phyloP scores from a whole-genome alignment of 2,329 filamentous ascomycete genomes.

The Fusarium bactridioides region DNA sequence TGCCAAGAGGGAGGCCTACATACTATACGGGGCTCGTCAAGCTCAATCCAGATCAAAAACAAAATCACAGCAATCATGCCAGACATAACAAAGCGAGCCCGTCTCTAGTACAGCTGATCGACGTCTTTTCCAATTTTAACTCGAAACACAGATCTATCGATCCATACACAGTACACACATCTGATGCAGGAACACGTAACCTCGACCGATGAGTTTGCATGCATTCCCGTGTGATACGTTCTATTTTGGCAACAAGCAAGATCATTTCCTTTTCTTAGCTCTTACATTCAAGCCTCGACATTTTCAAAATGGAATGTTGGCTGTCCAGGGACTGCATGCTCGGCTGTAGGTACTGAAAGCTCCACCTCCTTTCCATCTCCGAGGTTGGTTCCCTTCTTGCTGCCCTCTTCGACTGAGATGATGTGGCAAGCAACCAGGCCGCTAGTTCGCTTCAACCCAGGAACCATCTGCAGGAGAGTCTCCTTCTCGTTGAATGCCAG shows the following conservation, averaged over 20 bases:
- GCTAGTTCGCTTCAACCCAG: conserved; percentile 77
- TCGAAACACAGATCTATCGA: conserved; percentile 10
- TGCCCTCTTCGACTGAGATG: conserved; percentile 74
- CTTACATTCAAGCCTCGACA: conserved; percentile 56
- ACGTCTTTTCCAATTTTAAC: conserved; percentile 15
- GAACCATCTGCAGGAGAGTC: conserved; percentile 79
- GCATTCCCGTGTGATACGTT: conserved; percentile 9
- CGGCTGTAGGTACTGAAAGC: conserved; percentile 66
- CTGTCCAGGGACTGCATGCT: conserved; percentile 79
- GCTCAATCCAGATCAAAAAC: conserved; percentile 4
- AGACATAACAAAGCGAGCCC: conserved; percentile 10
- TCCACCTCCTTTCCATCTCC: conserved; percentile 63
- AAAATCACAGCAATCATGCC: background rate
- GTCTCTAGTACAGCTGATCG: conserved; percentile 17
- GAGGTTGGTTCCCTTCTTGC: conserved; percentile 68
- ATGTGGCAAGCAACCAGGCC: conserved; percentile 76
- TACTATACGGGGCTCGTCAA: background rate
- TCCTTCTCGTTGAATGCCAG: conserved; percentile 85
- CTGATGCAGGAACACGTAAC: conserved; percentile 24
- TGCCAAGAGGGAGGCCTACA: background rate
- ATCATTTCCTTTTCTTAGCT: background rate
- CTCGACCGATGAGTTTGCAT: background rate
- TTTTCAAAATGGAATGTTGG: conserved; percentile 90
- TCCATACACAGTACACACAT: conserved; percentile 16
- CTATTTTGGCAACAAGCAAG: conserved; percentile 6